Evolutionary conservation across 805 yeast species (phyloP).

Genomic region (Wickerhamomyces subpelliculosus): DNA sequence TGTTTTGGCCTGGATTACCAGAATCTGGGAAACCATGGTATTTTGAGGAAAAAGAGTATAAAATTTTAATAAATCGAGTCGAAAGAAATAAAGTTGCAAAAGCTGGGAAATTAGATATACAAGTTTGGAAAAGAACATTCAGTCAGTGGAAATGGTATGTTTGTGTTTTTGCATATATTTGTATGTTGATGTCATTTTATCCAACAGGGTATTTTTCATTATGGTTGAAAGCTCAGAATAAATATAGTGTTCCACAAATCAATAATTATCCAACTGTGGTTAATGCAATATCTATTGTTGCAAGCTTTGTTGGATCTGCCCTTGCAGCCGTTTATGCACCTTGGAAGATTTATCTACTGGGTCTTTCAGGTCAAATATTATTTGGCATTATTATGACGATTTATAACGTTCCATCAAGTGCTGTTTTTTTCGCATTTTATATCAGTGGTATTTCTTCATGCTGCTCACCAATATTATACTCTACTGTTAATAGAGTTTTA

Average conservation of each 20-base stretch:
- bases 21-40: slow-evolving; percentile 14
- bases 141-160: slow-evolving; percentile 49
- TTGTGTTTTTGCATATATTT: slow-evolving; percentile 43
- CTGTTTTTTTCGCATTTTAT: background rate
- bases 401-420: slow-evolving; percentile 1
- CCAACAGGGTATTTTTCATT: slow-evolving; percentile 40
- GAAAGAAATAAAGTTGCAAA: background rate
- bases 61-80: background rate
- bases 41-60: background rate
- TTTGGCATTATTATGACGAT: background rate
- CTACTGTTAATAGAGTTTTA: slow-evolving; percentile 1
- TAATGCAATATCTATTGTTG: slow-evolving; percentile 1
- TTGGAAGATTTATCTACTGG: background rate
- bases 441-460: background rate
- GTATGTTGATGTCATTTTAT: slow-evolving; percentile 51
- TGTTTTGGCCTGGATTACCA: slow-evolving; percentile 3
- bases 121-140: background rate
- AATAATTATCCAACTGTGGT: slow-evolving; percentile 5
- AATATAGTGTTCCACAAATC: slow-evolving; percentile 15
- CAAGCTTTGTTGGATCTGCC: slow-evolving; percentile 1
- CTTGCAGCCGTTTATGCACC: slow-evolving; percentile 3
- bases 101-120: background rate
- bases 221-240: slow-evolving; percentile 40
- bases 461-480: slow-evolving; percentile 1
- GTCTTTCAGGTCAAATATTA: background rate